Conservation (phyloP, 768 basidiomycete genomes). For the Tricholoma terreum region DNA sequence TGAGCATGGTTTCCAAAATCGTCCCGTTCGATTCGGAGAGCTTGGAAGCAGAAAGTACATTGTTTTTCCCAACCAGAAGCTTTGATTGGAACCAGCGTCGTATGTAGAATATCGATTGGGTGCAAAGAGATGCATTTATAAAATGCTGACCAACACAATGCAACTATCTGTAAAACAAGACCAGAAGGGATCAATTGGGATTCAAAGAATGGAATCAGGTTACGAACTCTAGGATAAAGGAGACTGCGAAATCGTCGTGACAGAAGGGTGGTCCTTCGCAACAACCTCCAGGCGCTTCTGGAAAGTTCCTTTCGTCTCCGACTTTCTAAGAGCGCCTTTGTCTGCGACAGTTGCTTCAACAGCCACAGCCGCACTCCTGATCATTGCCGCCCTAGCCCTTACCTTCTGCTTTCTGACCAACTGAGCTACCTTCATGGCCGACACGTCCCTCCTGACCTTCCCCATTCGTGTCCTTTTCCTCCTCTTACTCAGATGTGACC, state of each 20-base stretch:
- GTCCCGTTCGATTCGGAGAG: too few species aligned
- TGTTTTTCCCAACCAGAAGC: too few species aligned
- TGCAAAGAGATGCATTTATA: too few species aligned
- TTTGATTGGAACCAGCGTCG: too few species aligned
- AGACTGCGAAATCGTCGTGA: not conserved
- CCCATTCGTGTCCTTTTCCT: conserved; percentile 43
- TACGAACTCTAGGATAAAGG: not conserved
- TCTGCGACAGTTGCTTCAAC: not conserved
- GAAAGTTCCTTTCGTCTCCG: not conserved
- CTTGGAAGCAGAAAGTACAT: too few species aligned
- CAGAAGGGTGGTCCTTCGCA: not conserved
- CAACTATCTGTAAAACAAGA: too few species aligned
- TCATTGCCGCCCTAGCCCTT: not conserved
- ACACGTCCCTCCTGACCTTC: conserved; percentile 44
- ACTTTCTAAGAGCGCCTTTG: not conserved
- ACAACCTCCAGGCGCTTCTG: not conserved
- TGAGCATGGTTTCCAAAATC: too few species aligned
- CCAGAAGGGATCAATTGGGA: too few species aligned
- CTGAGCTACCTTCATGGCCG: conserved; percentile 31
- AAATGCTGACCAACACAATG: not conserved
- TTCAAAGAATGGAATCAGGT: too few species aligned
- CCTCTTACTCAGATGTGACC: conserved; percentile 55
- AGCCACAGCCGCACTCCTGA: not conserved
- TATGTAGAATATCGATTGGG: too few species aligned
- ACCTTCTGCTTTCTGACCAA: conserved; percentile 15